Evolutionary conservation across 202 grass and related monocot species (phyloP).

Genomic region (Elaeis oleifera): DNA sequence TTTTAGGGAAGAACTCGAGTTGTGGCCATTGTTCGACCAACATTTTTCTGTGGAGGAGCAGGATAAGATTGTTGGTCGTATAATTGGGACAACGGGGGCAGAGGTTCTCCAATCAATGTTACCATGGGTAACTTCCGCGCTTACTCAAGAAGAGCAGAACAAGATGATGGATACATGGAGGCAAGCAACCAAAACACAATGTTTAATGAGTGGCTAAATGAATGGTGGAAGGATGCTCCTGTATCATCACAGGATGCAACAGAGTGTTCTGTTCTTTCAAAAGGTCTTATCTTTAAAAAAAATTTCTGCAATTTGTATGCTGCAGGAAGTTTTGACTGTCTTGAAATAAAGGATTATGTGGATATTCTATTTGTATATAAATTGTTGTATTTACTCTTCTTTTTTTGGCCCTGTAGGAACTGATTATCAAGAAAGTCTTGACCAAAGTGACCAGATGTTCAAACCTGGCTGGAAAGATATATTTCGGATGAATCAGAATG

Average conservation of each 20-base stretch:
- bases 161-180: slow-evolving; percentile 87
- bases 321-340: too few relatives aligned
- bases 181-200: slow-evolving; percentile 87
- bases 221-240: slow-evolving; percentile 75
- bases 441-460: slow-evolving; percentile 70
- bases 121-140: slow-evolving; percentile 86
- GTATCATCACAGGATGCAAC: slow-evolving; percentile 29
- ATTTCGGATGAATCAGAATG: slow-evolving; percentile 90
- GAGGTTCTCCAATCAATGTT: slow-evolving; percentile 97
- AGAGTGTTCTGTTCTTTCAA: slow-evolving; percentile 19
- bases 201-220: slow-evolving; percentile 97
- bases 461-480: slow-evolving; percentile 99
- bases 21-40: slow-evolving; percentile 93
- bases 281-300: slow-evolving; percentile 47
- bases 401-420: slow-evolving; percentile 25
- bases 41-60: slow-evolving; percentile 91
- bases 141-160: slow-evolving; percentile 83
- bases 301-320: slow-evolving; percentile 2
- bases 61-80: slow-evolving; percentile 83
- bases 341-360: too few relatives aligned
- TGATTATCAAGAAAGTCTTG: slow-evolving; percentile 48
- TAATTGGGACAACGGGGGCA: slow-evolving; percentile 94
- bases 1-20: slow-evolving; percentile 83
- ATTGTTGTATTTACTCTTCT: slow-evolving; percentile 2
- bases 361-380: background rate